Base-by-base conservation (phyloP, 257 asterid genomes). In the Forsythia suspensa region DNA sequence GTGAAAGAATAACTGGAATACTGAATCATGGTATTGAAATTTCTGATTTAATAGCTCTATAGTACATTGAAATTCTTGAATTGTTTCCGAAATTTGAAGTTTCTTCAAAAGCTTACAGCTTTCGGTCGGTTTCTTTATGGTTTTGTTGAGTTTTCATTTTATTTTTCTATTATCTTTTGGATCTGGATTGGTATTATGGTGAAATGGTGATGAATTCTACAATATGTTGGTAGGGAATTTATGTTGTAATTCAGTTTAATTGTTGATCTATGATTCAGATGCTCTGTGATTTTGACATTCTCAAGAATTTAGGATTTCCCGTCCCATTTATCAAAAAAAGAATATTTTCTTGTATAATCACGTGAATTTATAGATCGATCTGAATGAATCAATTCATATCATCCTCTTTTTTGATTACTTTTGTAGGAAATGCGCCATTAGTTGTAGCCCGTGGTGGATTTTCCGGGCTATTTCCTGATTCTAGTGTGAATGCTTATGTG, bases 371-470 rank as follows among this genome's bases (percentile, higher is more conserved):
- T 43, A 8, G 48, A 43, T 43, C 13, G 11, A 42, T 42, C 1
- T 0, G 48, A 42, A 8, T 0, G 48, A 42, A 59, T 59, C 67
- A 21, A 21, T 61, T 61, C 13, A 61, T 61, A 21, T 61, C 38
- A 61, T 21, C 37, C 1, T 59, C 59, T 24, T 68, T 8, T 68
- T 48, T 18, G 73, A 44, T 71, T 72, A 69, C 36, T 72, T 61
- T 82, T 76, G 78, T 92, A 94, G 97, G 98, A 71, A 80, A 82
- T 71, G 87, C 80, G 1, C 98, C 98, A 20, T 70, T 88, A 82
- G 98, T 91, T 67, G 71, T 92, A 57, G 97, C 97, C 70, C 88
- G 87, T 20, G 97, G 96, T 52, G 97, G 98, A 86, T 87, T 87
- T 87, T 92, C 97, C 4, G 98, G 97, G 67, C 1, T 91, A 70